Percentiles rank a stretch among this genome's conserved stretches.
These are phyloP conservation scores for Xenosphaeropsis pyriputrescens DNA, from an alignment of 2,329 filamentous ascomycete genomes.

Conservation along the genomic window DNA sequence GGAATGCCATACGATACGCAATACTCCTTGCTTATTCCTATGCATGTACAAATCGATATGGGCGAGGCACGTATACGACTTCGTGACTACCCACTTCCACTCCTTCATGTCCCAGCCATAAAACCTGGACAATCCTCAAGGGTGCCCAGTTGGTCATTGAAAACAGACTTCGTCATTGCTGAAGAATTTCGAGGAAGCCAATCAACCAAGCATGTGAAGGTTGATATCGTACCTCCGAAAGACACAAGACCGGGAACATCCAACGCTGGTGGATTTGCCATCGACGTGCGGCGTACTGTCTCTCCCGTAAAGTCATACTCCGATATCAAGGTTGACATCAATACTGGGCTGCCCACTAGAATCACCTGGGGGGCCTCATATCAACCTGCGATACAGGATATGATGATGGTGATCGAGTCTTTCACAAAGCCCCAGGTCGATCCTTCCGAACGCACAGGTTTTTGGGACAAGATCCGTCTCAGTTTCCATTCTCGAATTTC, in stretches of 20 bases:
- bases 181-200: constrained; percentile 78
- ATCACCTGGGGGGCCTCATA: constrained; percentile 98
- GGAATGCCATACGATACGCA: constrained; percentile 87
- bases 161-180: constrained; percentile 86
- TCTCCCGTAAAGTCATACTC: constrained; percentile 95
- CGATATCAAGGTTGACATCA: constrained; percentile 81
- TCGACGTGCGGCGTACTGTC: constrained; percentile 81
- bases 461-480: constrained; percentile 96
- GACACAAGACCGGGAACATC: constrained; percentile 35
- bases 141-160: constrained; percentile 68
- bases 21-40: constrained; percentile 78
- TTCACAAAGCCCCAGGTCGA: constrained; percentile 95
- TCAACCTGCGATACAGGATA: constrained; percentile 94
- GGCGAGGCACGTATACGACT: constrained; percentile 77
- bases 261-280: constrained; percentile 53
- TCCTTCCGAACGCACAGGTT: constrained; percentile 83
- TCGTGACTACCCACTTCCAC: constrained; percentile 83
- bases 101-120: constrained; percentile 79
- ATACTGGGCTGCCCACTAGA: constrained; percentile 78
- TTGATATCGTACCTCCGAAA: constrained; percentile 69
- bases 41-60: constrained; percentile 81
- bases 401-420: constrained; percentile 98
- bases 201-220: constrained; percentile 65
- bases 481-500: constrained; percentile 86
- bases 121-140: constrained; percentile 66